phyloP scores from a whole-genome alignment of 2,329 filamentous ascomycete genomes.

The Zymoseptoria passerinii region DNA sequence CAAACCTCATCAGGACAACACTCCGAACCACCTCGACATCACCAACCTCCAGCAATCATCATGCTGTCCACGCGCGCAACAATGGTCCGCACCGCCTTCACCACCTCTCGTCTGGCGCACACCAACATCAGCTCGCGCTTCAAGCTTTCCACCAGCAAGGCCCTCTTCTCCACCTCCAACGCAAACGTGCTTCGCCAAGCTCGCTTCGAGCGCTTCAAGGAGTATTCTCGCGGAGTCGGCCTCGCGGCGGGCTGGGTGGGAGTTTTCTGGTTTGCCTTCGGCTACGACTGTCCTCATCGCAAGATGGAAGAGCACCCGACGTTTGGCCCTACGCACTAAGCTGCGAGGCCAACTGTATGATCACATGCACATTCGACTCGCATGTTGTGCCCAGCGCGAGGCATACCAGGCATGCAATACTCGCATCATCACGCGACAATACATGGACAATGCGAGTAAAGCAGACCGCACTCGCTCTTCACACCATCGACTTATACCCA shows the following conservation, averaged over 20 bases:
- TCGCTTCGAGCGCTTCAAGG: neutral
- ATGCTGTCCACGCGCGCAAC: neutral
- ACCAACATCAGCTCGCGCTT: neutral
- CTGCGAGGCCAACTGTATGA: neutral
- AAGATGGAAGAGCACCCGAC: neutral
- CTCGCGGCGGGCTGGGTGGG: neutral
- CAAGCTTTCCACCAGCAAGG: neutral
- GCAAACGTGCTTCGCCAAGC: neutral
- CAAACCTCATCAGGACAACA: too few species aligned
- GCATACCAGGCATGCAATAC: neutral
- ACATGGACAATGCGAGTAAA: neutral
- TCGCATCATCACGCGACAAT: neutral
- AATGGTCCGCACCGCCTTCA: neutral
- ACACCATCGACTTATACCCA: neutral
- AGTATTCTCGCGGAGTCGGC: neutral
- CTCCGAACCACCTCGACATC: neutral
- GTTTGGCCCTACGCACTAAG: neutral
- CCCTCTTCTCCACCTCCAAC: neutral
- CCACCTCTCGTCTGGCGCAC: neutral
- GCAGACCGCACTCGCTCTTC: neutral
- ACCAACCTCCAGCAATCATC: neutral
- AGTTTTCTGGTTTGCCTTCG: neutral
- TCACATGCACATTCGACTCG: neutral
- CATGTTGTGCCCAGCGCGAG: neutral
- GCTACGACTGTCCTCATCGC: neutral